Evolutionary conservation across 345 rosid genomes (phyloP), one percentile per base, ranked within the genome.

Genomic region (Ricinus communis): DNA sequence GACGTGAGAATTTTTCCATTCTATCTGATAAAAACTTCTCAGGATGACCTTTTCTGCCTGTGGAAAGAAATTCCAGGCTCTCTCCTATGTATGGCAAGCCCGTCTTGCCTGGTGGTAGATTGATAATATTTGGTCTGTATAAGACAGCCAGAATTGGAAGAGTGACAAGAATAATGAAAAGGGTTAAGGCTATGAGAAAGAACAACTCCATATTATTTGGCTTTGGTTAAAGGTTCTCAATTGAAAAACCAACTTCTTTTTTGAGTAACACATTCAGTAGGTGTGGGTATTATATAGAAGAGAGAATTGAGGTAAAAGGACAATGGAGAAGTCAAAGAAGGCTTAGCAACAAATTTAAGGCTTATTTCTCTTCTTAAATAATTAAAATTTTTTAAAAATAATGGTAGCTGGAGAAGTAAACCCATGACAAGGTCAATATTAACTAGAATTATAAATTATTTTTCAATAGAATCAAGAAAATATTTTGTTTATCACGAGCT

Each of bases 11-110:
- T 21, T 60, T 51, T 0, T 68, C 41, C 38, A 74, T 68, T 46
- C 77, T 60, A 3, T 68, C 72, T 14, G 22, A 28, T 11, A 74
- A 19, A n/a, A 74, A 74, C 62, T 68, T 74, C 16, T 74, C 77
- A 19, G 77, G 77, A 24, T 59, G 19, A n/a, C 77, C 77, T 68
- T 51, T 50, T 33, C 72, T 25, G 25, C 67, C 68, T 14, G 77
- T 12, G 3, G 57, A 56, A 27, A 61, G 51, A 18, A 67, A 74
- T 51, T 67, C 68, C 28, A 59, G 46, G 67, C 71, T 74, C 24
- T 74, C 77, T 40, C 72, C 77, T 0, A 68, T 41, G 62, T 60
- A 51, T 0, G 77, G 77, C 21, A 58, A 60, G 25, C 77, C 72
- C 21, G 22, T 60, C 8, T 40, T 74, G 13, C 77, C 77, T 6